A percentile compares a stretch with the other conserved stretches of the same genome.
Conservation (phyloP, 768 basidiomycete genomes). For the Hydnomerulius pinastri region DNA sequence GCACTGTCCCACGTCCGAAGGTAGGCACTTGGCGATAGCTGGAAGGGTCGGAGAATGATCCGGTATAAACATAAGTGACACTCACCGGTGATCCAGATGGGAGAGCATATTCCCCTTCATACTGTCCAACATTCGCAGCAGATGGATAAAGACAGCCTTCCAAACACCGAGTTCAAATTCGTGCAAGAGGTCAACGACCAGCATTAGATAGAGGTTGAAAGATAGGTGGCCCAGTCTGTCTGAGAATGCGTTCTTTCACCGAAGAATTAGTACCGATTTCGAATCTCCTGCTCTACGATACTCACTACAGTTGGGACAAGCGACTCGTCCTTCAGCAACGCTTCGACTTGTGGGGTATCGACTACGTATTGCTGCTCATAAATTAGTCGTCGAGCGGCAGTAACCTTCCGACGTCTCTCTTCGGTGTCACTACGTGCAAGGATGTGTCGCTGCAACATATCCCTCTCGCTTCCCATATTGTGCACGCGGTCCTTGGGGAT, state of each 20-base stretch:
- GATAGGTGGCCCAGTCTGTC: conserved; percentile 3
- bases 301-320: conserved; percentile 23
- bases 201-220: conserved; percentile 23
- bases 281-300: background rate
- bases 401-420: background rate
- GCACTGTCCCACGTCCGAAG: conserved; percentile 26
- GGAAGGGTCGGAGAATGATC: background rate
- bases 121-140: conserved; percentile 25
- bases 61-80: background rate
- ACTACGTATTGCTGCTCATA: conserved; percentile 13
- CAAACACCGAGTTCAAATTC: conserved; percentile 34
- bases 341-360: conserved; percentile 7
- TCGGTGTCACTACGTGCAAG: conserved; percentile 1
- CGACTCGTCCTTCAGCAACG: conserved; percentile 12
- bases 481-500: conserved; percentile 13
- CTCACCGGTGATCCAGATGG: conserved; percentile 11
- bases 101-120: conserved; percentile 8
- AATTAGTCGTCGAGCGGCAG: conserved; percentile 5
- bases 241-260: conserved; percentile 38
- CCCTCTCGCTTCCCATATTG: conserved; percentile 3
- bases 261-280: too few relatives aligned
- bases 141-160: conserved; percentile 29
- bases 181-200: conserved; percentile 33
- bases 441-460: conserved; percentile 1
- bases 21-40: conserved; percentile 25